These are phyloP conservation scores for Luffa acutangula DNA, from an alignment of 306 rosid species.

Conservation along the genomic window DNA sequence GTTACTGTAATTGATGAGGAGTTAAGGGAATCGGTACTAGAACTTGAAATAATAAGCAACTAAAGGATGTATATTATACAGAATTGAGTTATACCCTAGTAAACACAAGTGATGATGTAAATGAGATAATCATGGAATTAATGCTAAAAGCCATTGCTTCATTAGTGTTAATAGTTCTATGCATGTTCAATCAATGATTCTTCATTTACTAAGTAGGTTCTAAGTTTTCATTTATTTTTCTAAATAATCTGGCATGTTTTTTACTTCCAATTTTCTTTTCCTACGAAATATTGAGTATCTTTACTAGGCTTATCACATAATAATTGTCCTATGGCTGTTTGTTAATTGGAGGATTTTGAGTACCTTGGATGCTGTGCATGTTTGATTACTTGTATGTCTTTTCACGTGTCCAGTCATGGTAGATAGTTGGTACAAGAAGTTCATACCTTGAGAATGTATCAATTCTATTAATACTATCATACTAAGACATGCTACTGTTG, in stretches of 20 bases:
- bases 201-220: background rate
- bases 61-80: background rate
- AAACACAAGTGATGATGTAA: background rate
- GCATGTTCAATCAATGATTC: background rate
- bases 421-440: background rate
- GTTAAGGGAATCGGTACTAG: background rate
- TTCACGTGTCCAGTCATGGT: background rate
- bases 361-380: background rate
- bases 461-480: background rate
- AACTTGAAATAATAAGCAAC: background rate
- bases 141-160: background rate
- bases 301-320: background rate
- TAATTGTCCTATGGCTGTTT: background rate
- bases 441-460: background rate
- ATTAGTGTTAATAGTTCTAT: background rate
- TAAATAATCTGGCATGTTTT: background rate
- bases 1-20: background rate
- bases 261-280: background rate
- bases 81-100: background rate
- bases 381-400: background rate
- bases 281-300: background rate
- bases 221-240: background rate
- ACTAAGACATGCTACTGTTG: slow-evolving; percentile 6
- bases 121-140: background rate
- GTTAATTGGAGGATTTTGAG: background rate